Base-by-base conservation (phyloP, 306 rosid genomes). In the Hippophae gyantsensis region DNA sequence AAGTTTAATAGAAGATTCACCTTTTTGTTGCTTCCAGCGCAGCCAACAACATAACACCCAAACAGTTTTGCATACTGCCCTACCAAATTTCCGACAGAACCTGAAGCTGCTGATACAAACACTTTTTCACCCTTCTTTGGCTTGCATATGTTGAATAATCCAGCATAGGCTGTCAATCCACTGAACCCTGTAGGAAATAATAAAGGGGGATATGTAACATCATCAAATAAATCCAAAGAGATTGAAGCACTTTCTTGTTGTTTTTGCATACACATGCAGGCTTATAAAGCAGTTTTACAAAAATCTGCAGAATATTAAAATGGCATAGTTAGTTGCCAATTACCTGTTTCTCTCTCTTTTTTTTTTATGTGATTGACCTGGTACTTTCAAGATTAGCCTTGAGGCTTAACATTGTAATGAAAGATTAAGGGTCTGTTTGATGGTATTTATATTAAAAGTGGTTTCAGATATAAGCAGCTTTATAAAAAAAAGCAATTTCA, bases 11-110 rank as follows among this genome's bases (percentile, higher is more conserved):
- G 8, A 14, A 42, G n/a, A 56, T 6, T 13, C 32, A 50, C 97
- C 95, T 89, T 89, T 65, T 80, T 54, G 6, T 78, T 61, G 64
- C 68, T 82, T 53, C 94, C 85, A 43, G 86, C 86, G 53, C 75
- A 76, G 6, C 95, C 97, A 71, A 89, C 94, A 56, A 86, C 97
- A 53, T 86, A 78, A 72, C 97, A 89, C 57, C 95, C 95, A 3
- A 68, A 68, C 13, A 76, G 78, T 57, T 84, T 89, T 10, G 95
- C 94, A 12, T 73, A 86, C 48, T 82, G 94, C 10, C 94, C 95
- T 3, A 77, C 95, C 66, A 86, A 64, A 77, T 60, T 74, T 18
- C 94, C 97, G 18, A 84, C 78, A 3, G 85, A 76, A 6, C 90
- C 90, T 54, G 79, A 69, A 25, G 90, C 95, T 48, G 95, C 78